phyloP scores from a whole-genome alignment of 768 basidiomycete species.

The Gymnopilus dilepis region DNA sequence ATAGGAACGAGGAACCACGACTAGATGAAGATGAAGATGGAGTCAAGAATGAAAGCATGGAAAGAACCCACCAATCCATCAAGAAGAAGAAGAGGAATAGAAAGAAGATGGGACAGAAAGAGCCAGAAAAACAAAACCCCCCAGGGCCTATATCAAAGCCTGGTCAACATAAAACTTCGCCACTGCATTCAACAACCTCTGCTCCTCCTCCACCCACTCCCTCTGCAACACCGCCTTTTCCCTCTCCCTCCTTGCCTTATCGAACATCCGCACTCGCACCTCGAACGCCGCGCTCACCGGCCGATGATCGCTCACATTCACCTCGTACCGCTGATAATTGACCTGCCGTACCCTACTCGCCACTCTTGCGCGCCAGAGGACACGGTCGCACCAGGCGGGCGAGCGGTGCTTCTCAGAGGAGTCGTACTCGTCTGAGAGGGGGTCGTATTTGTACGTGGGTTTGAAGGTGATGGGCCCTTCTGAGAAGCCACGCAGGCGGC shows the following conservation, averaged over 20 bases:
- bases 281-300: slow-evolving; percentile 84
- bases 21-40: neutral
- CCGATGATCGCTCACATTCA: slow-evolving; percentile 88
- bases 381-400: slow-evolving; percentile 97
- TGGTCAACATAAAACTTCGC: slow-evolving; percentile 47
- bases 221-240: slow-evolving; percentile 62
- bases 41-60: neutral
- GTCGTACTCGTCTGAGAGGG: slow-evolving; percentile 78
- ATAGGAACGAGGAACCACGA: neutral
- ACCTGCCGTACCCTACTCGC: slow-evolving; percentile 63
- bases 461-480: slow-evolving; percentile 85
- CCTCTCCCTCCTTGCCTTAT: slow-evolving; percentile 57
- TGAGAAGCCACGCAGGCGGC: slow-evolving; percentile 81
- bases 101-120: neutral
- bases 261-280: slow-evolving; percentile 75
- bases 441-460: slow-evolving; percentile 97
- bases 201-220: slow-evolving; percentile 58
- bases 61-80: neutral
- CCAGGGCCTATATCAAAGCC: slow-evolving; percentile 32
- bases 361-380: slow-evolving; percentile 75
- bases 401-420: slow-evolving; percentile 85
- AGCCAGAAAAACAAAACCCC: neutral
- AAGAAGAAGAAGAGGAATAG: neutral
- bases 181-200: slow-evolving; percentile 42
- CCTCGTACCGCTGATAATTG: slow-evolving; percentile 84